Conservation (phyloP, 345 rosid species). For the Euclidium syriacum region DNA sequence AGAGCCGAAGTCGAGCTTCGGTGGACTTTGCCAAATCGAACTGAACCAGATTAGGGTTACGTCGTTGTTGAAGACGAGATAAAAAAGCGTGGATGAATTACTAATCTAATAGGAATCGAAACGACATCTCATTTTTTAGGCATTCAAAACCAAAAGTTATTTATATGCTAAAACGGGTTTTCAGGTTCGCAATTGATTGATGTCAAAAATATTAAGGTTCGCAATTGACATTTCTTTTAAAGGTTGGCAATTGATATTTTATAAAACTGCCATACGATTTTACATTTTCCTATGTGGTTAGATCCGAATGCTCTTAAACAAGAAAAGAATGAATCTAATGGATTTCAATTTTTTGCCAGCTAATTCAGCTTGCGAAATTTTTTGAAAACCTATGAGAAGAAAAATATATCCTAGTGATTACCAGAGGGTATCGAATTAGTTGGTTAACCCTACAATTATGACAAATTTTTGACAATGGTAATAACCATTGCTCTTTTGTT, state of each 20-base stretch:
- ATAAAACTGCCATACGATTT: not conserved
- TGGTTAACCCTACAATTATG: too few species aligned
- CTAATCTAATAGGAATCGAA: not conserved
- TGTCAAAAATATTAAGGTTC: too few species aligned
- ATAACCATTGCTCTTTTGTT: too few species aligned
- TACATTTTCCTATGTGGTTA: too few species aligned
- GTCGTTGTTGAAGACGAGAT: conserved; percentile 3
- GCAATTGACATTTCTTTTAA: not conserved
- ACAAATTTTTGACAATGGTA: too few species aligned
- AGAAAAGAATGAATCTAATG: too few species aligned
- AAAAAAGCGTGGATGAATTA: not conserved
- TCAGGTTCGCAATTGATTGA: not conserved
- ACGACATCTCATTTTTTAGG: not conserved
- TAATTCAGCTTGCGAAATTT: too few species aligned
- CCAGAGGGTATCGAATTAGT: too few species aligned
- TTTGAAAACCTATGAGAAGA: too few species aligned
- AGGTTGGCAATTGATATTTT: not conserved
- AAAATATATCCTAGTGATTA: too few species aligned
- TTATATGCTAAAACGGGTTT: not conserved
- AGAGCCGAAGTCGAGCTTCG: conserved; percentile 7
- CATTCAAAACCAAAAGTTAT: not conserved
- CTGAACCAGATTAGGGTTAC: conserved; percentile 23
- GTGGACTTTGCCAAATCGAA: not conserved
- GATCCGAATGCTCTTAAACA: too few species aligned
- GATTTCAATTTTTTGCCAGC: too few species aligned